Evolutionary conservation across 2,329 filamentous ascomycete genomes (phyloP).

Genomic region (Emericellopsis cladophorae): DNA sequence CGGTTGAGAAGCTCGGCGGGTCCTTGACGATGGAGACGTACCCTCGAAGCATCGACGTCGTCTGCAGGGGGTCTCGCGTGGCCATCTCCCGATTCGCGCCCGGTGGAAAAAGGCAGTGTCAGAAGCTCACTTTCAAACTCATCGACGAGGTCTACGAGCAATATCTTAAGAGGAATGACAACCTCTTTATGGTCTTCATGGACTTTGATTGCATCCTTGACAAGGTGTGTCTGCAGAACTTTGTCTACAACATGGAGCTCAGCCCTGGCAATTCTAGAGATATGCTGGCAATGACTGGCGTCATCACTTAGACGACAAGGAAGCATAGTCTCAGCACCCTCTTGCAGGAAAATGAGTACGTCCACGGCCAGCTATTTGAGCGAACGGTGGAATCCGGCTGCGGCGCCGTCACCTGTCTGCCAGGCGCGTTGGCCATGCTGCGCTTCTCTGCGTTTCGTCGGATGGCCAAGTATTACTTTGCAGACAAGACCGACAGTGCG

Average conservation of each 20-base stretch:
- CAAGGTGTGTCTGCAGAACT: constrained; percentile 85
- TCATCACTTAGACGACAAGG: constrained; percentile 87
- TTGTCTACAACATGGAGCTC: constrained; percentile 97
- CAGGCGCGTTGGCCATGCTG: constrained; percentile 88
- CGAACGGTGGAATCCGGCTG: constrained; percentile 90
- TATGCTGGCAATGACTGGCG: constrained; percentile 95
- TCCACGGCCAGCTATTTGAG: constrained; percentile 93
- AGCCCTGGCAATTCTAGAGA: constrained; percentile 84
- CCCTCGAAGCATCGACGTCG: constrained; percentile 81
- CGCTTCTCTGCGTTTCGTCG: constrained; percentile 91
- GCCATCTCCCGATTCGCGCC: constrained; percentile 89
- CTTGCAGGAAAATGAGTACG: constrained; percentile 95
- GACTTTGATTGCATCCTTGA: constrained; percentile 95
- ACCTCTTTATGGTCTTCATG: constrained; percentile 92
- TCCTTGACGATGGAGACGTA: constrained; percentile 65
- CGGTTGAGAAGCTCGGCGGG: constrained; percentile 74
- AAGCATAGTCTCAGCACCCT: constrained; percentile 84
- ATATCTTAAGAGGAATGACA: constrained; percentile 78
- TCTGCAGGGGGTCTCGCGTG: constrained; percentile 69
- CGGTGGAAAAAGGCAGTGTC: constrained; percentile 85
- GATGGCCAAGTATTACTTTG: constrained; percentile 98
- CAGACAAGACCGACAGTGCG: constrained; percentile 92
- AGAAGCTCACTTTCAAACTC: constrained; percentile 84
- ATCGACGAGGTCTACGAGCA: constrained; percentile 86
- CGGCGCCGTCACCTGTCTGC: constrained; percentile 86